These are phyloP conservation scores for Tetrahymena borealis DNA, from an alignment of 73 alveolate genomes.

Conservation along the genomic window DNA sequence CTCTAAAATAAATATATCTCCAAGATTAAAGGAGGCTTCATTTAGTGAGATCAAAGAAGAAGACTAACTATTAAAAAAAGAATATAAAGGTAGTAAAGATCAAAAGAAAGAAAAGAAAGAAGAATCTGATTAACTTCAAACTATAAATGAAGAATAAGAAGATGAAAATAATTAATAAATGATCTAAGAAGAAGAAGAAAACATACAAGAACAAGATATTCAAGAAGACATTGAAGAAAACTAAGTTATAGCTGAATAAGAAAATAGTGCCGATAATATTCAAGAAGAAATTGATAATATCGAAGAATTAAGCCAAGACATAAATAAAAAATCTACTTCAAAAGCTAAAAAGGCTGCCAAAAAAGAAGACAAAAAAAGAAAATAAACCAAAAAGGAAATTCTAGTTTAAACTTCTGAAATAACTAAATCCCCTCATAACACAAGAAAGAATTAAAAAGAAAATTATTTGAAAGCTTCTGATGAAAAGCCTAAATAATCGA, in stretches of 20 bases:
- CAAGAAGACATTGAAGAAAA: background rate
- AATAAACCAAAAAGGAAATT: background rate
- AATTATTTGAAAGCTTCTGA: background rate
- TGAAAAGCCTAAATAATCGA: background rate
- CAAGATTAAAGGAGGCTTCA: background rate
- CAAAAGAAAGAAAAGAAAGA: background rate
- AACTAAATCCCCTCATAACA: background rate
- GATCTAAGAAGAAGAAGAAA: background rate
- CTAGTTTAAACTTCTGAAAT: background rate
- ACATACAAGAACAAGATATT: background rate
- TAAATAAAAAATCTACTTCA: background rate
- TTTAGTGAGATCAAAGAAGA: background rate
- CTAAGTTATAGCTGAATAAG: background rate
- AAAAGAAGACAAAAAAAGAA: background rate
- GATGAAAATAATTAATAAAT: background rate
- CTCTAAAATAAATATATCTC: background rate
- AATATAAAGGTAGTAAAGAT: background rate
- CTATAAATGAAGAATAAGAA: background rate
- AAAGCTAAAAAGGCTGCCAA: background rate
- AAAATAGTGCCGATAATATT: background rate
- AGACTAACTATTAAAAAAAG: background rate
- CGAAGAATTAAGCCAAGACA: background rate
- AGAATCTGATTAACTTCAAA: background rate
- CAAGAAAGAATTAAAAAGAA: background rate
- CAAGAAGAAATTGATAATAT: background rate